Conservation (phyloP, 2,329 filamentous ascomycete genomes). For the Phyllosticta paracitricarpa region DNA sequence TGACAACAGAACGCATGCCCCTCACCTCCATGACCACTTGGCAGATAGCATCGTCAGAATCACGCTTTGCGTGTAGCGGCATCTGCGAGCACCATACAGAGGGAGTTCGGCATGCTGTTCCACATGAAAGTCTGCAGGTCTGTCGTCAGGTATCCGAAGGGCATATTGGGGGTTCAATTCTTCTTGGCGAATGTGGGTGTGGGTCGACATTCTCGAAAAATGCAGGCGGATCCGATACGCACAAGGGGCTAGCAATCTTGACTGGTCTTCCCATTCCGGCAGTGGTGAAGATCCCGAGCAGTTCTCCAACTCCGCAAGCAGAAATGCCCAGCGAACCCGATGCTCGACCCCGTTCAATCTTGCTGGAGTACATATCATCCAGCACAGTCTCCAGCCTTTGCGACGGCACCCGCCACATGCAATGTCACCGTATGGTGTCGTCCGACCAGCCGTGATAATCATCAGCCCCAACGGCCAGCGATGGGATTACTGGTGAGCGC, state of each 20-base stretch:
- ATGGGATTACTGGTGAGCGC: slow-evolving; percentile 48
- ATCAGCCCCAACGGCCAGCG: slow-evolving; percentile 46
- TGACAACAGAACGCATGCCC: slow-evolving; percentile 36
- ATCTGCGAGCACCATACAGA: slow-evolving; percentile 35
- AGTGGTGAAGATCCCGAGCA: slow-evolving; percentile 39
- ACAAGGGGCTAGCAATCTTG: slow-evolving; percentile 13
- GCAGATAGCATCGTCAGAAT: slow-evolving; percentile 50
- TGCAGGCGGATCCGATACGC: slow-evolving; percentile 19
- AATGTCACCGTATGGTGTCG: slow-evolving; percentile 38
- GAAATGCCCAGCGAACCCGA: slow-evolving; percentile 21
- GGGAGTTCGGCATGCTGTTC: slow-evolving; percentile 18
- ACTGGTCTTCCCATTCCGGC: background rate
- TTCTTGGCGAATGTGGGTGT: background rate
- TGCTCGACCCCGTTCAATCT: slow-evolving; percentile 31
- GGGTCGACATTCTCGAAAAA: slow-evolving; percentile 4
- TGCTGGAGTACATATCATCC: slow-evolving; percentile 24
- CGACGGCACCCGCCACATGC: slow-evolving; percentile 44
- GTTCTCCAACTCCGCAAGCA: slow-evolving; percentile 34
- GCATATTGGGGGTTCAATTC: slow-evolving; percentile 1
- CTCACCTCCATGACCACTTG: slow-evolving; percentile 20
- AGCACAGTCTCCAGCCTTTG: slow-evolving; percentile 36
- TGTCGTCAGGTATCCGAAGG: slow-evolving; percentile 23
- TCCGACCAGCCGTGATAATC: slow-evolving; percentile 59
- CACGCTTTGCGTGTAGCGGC: slow-evolving; percentile 44
- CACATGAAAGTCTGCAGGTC: slow-evolving; percentile 28